A percentile compares a stretch with the other conserved stretches of the same genome.
Evolutionary conservation across 2,329 filamentous ascomycete species (phyloP).

Genomic region (Penicillium oxalicum): DNA sequence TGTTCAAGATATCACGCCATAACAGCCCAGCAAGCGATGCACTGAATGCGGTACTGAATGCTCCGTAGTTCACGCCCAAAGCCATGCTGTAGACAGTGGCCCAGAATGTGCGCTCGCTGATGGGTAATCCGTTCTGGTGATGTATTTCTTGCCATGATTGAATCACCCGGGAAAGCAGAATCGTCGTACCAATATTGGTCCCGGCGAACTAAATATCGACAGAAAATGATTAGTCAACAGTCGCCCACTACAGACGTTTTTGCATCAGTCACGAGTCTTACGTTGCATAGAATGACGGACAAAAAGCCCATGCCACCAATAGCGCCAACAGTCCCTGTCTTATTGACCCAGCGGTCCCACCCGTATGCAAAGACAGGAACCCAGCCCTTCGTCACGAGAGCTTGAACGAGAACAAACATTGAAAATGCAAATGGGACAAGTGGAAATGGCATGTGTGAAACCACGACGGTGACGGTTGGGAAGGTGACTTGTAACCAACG

Average conservation of each 20-base stretch:
- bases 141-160: slow-evolving; percentile 64
- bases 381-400: slow-evolving; percentile 67
- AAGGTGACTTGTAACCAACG: slow-evolving; percentile 65
- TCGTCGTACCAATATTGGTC: slow-evolving; percentile 71
- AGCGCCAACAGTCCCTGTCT: slow-evolving; percentile 62
- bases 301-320: slow-evolving; percentile 69
- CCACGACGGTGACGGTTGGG: slow-evolving; percentile 60
- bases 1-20: slow-evolving; percentile 63
- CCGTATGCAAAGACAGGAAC: slow-evolving; percentile 66
- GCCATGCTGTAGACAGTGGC: slow-evolving; percentile 70
- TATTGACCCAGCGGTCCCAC: slow-evolving; percentile 66
- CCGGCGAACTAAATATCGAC: slow-evolving; percentile 57
- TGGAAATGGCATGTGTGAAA: slow-evolving; percentile 60
- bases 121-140: slow-evolving; percentile 39
- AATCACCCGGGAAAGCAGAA: slow-evolving; percentile 64
- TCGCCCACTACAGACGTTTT: no score
- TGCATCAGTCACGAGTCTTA: slow-evolving; percentile 39
- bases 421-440: slow-evolving; percentile 65
- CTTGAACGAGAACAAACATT: slow-evolving; percentile 72
- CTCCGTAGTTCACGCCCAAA: slow-evolving; percentile 67
- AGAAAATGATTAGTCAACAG: slow-evolving; percentile 5
- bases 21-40: slow-evolving; percentile 65
- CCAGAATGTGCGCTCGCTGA: slow-evolving; percentile 64
- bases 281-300: slow-evolving; percentile 65
- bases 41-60: slow-evolving; percentile 66